phyloP scores from a whole-genome alignment of 225 moss, liverwort and hornwort species.

The Sphagnum contortum region DNA sequence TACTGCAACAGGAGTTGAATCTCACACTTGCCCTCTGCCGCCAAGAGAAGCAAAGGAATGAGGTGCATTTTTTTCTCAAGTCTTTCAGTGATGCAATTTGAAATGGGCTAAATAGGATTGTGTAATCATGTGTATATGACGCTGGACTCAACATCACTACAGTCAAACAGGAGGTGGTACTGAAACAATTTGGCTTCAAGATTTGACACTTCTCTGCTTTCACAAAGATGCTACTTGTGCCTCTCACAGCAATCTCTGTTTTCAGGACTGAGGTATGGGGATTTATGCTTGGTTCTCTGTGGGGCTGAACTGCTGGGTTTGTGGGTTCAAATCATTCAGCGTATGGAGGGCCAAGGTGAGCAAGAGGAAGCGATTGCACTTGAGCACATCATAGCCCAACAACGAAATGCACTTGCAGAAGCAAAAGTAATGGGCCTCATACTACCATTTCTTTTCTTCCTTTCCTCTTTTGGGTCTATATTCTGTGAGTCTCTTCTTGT shows the following conservation, averaged over 20 bases:
- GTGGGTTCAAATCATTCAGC: slow-evolving; percentile 25
- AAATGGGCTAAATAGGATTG: too few species aligned
- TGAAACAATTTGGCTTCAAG: too few species aligned
- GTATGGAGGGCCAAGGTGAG: slow-evolving; percentile 54
- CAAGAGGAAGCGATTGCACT: slow-evolving; percentile 74
- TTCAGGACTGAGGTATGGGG: neutral
- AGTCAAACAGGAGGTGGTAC: too few species aligned
- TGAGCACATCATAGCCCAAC: slow-evolving; percentile 70
- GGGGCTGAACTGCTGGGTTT: slow-evolving; percentile 3
- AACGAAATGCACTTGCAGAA: slow-evolving; percentile 79
- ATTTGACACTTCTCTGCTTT: too few species aligned
- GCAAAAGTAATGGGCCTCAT: slow-evolving; percentile 52
- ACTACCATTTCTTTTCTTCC: too few species aligned
- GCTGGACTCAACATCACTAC: too few species aligned
- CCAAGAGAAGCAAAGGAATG: slow-evolving; percentile 95
- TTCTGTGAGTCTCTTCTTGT: too few species aligned
- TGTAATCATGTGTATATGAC: too few species aligned
- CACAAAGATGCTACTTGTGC: too few species aligned
- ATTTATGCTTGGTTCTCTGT: slow-evolving; percentile 1
- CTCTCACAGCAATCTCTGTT: neutral
- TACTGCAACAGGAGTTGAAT: slow-evolving; percentile 81
- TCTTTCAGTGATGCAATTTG: too few species aligned
- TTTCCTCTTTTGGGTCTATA: too few species aligned
- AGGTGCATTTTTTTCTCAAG: slow-evolving; percentile 29
- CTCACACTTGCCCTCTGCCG: slow-evolving; percentile 85